These are phyloP conservation scores for Cucurbitaria berberidis DNA, from an alignment of 2,329 filamentous ascomycete genomes.

Conservation along the genomic window DNA sequence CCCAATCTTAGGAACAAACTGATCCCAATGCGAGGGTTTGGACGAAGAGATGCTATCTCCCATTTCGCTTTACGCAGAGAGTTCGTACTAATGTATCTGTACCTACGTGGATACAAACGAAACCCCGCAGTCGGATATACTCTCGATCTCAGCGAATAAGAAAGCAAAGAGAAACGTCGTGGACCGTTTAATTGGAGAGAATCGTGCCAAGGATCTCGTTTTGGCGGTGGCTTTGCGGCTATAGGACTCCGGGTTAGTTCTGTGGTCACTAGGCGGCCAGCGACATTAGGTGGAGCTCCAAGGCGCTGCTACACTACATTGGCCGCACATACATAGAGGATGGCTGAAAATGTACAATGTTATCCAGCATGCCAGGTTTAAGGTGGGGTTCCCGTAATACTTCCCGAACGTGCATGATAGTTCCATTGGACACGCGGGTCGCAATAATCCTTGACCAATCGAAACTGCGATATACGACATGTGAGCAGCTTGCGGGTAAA, in stretches of 20 bases:
- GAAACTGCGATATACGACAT: conserved; percentile 4
- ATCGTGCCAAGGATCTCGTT: neutral
- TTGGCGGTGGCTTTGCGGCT: neutral
- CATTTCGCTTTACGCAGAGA: neutral
- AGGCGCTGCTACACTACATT: too few relatives aligned
- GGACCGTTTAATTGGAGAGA: neutral
- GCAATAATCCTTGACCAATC: conserved; percentile 12
- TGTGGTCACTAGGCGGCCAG: neutral
- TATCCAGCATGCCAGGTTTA: neutral
- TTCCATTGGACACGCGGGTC: neutral
- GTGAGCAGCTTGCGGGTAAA: conserved; percentile 5
- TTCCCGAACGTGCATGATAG: neutral
- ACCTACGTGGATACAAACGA: neutral
- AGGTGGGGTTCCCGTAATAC: neutral
- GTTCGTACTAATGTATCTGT: neutral
- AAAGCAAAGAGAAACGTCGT: neutral
- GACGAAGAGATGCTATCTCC: neutral
- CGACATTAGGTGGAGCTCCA: neutral
- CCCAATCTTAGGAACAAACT: neutral
- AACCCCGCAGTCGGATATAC: neutral
- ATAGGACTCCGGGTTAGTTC: neutral
- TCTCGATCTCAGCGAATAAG: neutral
- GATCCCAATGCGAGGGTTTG: neutral
- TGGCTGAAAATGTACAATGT: too few relatives aligned
- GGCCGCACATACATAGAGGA: too few relatives aligned